Conservation (phyloP, 768 basidiomycete species). For the Termitomyces sp. region DNA sequence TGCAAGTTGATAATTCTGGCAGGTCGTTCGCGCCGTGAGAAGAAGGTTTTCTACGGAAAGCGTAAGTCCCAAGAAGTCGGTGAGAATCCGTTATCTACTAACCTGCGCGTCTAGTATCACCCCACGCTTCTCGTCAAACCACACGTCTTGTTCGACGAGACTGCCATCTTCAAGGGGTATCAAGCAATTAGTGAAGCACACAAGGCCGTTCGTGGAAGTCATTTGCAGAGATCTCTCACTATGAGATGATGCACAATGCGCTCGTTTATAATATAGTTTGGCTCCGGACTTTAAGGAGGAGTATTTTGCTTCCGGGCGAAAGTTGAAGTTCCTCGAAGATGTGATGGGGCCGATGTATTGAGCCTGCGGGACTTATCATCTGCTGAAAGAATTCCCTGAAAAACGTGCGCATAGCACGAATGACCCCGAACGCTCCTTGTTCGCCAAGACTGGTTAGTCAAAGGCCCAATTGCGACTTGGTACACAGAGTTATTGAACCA, state of each 20-base stretch:
- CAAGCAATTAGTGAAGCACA: conserved; percentile 86
- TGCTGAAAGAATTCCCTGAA: not conserved
- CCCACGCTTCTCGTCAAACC: conserved; percentile 74
- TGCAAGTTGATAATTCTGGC: conserved; percentile 59
- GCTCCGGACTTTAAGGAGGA: conserved; percentile 8
- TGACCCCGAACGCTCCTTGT: not conserved
- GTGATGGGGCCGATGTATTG: conserved; percentile 1
- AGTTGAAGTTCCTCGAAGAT: conserved; percentile 10
- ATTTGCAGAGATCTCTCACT: conserved; percentile 19
- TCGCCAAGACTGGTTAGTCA: not conserved
- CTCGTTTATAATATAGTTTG: not conserved
- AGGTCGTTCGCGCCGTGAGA: conserved; percentile 53
- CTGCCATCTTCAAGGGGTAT: conserved; percentile 77
- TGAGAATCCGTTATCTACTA: conserved; percentile 5
- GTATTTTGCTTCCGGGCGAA: conserved; percentile 11
- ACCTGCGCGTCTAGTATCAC: conserved; percentile 75
- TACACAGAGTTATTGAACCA: not conserved
- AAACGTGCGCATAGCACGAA: not conserved
- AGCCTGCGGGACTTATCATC: not conserved
- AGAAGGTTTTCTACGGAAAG: conserved; percentile 57
- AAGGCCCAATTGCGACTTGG: not conserved
- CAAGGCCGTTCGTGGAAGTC: conserved; percentile 54
- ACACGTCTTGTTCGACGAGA: conserved; percentile 68
- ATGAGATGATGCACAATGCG: not conserved
- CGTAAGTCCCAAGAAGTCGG: conserved; percentile 2